Evolutionary conservation across 2,329 filamentous ascomycete genomes (phyloP).

Genomic region (Neophaeococcomyces mojaviensis): DNA sequence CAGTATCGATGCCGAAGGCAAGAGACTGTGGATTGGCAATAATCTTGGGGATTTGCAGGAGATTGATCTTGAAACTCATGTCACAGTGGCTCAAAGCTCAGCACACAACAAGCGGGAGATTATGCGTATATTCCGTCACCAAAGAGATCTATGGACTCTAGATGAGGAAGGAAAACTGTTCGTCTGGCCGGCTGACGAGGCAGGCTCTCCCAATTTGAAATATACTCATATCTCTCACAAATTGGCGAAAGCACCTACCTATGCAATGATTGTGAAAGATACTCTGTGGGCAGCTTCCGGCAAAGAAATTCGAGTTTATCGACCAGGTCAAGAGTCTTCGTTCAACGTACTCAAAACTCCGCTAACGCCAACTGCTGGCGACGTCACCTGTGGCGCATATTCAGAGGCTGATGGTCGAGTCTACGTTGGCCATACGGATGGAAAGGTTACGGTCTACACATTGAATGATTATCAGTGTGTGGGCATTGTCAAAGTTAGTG

Average conservation of each 20-base stretch:
- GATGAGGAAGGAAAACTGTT: slow-evolving; percentile 82
- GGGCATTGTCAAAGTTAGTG: slow-evolving; percentile 74
- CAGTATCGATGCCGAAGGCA: slow-evolving; percentile 71
- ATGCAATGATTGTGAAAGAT: slow-evolving; percentile 78
- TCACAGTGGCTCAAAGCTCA: slow-evolving; percentile 59
- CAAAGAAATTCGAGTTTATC: slow-evolving; percentile 79
- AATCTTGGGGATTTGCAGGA: slow-evolving; percentile 84
- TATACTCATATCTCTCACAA: slow-evolving; percentile 70
- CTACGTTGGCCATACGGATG: slow-evolving; percentile 86
- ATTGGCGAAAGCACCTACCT: slow-evolving; percentile 72
- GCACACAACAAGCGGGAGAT: slow-evolving; percentile 75
- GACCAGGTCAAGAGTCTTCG: slow-evolving; percentile 61
- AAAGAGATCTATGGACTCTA: slow-evolving; percentile 85
- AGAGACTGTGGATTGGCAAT: slow-evolving; percentile 80
- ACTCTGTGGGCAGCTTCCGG: slow-evolving; percentile 82
- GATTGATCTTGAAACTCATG: slow-evolving; percentile 69
- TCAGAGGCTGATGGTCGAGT: slow-evolving; percentile 70
- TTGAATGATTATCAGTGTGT: slow-evolving; percentile 67
- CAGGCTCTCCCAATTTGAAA: slow-evolving; percentile 65
- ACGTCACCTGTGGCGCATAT: slow-evolving; percentile 76
- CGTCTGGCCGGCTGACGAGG: slow-evolving; percentile 74
- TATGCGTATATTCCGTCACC: slow-evolving; percentile 75
- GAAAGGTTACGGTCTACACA: slow-evolving; percentile 91
- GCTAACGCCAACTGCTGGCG: slow-evolving; percentile 63
- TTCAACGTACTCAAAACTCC: slow-evolving; percentile 63